phyloP scores from a whole-genome alignment of 2,329 filamentous ascomycete genomes.

The Nigrograna mackinnonii region DNA sequence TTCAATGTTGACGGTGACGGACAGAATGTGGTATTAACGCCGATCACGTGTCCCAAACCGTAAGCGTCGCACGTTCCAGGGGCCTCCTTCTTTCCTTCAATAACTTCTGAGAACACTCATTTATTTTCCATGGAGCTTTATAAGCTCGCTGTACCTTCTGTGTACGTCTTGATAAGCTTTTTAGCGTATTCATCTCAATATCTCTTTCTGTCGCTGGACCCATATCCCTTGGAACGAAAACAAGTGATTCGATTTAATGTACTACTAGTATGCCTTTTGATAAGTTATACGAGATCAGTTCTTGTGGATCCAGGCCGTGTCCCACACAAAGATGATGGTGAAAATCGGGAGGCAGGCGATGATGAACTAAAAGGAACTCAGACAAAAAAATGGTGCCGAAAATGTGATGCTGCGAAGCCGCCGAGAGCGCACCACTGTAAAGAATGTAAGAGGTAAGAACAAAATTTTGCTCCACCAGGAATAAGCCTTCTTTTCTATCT shows the following conservation, averaged over 20 bases:
- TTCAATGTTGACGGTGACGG: too few species aligned
- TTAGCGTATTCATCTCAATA: slow-evolving; percentile 74
- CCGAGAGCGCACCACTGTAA: slow-evolving; percentile 81
- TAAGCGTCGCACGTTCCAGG: too few species aligned
- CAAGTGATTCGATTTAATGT: slow-evolving; percentile 69
- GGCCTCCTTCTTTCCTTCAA: too few species aligned
- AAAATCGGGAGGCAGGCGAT: slow-evolving; percentile 1
- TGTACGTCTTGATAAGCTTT: slow-evolving; percentile 68
- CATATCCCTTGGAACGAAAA: slow-evolving; percentile 60
- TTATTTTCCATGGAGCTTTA: slow-evolving; percentile 37
- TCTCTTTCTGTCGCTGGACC: slow-evolving; percentile 64
- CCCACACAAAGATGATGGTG: slow-evolving; percentile 36
- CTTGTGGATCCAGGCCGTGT: slow-evolving; percentile 61
- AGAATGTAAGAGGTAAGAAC: slow-evolving; percentile 63
- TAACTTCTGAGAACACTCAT: too few species aligned
- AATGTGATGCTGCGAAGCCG: slow-evolving; percentile 75
- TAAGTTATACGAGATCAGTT: slow-evolving; percentile 70
- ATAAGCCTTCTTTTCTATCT: too few species aligned
- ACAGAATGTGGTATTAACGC: too few species aligned
- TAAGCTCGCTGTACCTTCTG: slow-evolving; percentile 68
- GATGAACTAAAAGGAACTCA: slow-evolving; percentile 16
- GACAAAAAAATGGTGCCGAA: slow-evolving; percentile 69
- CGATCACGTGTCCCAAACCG: too few species aligned
- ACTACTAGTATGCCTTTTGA: slow-evolving; percentile 66
- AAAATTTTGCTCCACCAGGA: too few species aligned